phyloP scores from a whole-genome alignment of 108 stramenopile genomes.

The Stephanodiscus triporus region DNA sequence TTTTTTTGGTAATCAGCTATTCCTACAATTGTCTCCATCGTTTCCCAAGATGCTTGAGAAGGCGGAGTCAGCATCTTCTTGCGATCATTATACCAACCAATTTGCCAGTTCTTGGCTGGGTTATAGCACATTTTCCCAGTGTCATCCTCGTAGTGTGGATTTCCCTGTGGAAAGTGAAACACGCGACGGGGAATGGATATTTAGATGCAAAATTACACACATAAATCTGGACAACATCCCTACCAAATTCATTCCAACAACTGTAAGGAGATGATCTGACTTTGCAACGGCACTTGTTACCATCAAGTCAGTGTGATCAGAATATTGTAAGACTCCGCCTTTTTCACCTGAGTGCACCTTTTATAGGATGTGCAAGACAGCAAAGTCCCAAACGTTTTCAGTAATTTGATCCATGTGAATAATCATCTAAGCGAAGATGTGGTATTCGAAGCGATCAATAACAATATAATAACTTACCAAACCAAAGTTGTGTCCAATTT shows the following conservation, averaged over 20 bases:
- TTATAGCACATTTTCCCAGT: conserved; percentile 50
- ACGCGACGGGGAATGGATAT: background rate
- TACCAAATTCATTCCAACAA: too few relatives aligned
- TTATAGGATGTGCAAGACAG: background rate
- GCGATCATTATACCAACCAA: conserved; percentile 37
- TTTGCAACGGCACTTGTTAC: conserved; percentile 26
- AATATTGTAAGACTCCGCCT: conserved; percentile 26
- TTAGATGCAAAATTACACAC: background rate
- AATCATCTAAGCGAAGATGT: background rate
- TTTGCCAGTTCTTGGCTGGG: conserved; percentile 42
- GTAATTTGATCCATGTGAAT: background rate
- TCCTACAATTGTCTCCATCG: conserved; percentile 20
- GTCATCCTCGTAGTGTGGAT: conserved; percentile 39
- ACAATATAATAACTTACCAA: background rate
- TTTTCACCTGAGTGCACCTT: conserved; percentile 40
- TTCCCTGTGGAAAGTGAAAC: conserved; percentile 21
- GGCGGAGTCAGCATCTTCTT: conserved; percentile 13
- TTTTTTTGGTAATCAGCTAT: conserved; percentile 45
- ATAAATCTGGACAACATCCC: background rate
- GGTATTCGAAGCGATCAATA: background rate
- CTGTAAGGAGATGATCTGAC: background rate
- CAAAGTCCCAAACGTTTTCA: background rate
- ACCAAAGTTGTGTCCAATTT: conserved; percentile 16
- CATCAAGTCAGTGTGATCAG: conserved; percentile 38
- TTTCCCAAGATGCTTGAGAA: background rate